Conservation (phyloP, 1,139 yeast genomes). For the Candida labiduridarum region DNA sequence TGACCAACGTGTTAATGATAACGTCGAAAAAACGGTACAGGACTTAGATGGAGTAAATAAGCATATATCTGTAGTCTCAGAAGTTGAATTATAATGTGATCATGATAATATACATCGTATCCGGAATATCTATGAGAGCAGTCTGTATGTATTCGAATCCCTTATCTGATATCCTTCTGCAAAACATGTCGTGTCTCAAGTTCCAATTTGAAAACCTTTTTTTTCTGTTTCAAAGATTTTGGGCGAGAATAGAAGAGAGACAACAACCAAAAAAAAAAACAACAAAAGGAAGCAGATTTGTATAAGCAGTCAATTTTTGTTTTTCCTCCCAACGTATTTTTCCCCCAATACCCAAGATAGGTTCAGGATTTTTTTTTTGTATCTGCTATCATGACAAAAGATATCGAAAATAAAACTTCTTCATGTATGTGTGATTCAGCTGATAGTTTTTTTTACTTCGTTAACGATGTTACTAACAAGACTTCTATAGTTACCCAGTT, state of each 20-base stretch:
- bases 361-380: background rate
- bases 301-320: background rate
- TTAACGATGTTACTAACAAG: slow-evolving; percentile 1
- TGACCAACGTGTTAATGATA: slow-evolving; percentile 26
- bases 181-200: background rate
- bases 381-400: slow-evolving; percentile 12
- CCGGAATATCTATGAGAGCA: too few species aligned
- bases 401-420: slow-evolving; percentile 10
- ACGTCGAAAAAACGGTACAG: slow-evolving; percentile 24
- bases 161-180: too few species aligned
- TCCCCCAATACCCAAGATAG: background rate
- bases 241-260: background rate
- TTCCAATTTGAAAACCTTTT: background rate
- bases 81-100: background rate
- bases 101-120: background rate
- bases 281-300: background rate
- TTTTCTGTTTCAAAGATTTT: background rate
- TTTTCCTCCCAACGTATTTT: background rate
- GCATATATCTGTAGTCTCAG: background rate
- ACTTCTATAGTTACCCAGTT: slow-evolving; percentile 6
- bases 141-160: too few species aligned
- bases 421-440: slow-evolving; percentile 12
- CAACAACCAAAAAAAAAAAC: background rate
- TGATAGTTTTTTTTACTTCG: background rate
- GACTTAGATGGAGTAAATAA: background rate